Conservation (phyloP, 352 stramenopile genomes). For the Phytophthora macrochlamydospora region DNA sequence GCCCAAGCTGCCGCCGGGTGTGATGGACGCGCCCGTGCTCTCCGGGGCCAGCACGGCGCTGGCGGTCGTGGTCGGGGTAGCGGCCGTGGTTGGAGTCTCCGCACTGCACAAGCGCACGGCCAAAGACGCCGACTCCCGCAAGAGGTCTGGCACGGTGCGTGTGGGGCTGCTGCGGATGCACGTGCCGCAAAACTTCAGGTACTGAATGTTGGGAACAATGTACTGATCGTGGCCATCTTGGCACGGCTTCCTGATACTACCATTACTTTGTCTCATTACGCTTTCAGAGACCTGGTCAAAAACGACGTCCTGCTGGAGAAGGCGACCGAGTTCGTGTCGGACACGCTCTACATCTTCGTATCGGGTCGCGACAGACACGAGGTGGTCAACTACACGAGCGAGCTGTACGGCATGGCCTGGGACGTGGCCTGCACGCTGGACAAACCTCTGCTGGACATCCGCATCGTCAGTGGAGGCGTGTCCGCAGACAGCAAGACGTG, state of each 20-base stretch:
- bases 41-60: constrained; percentile 41
- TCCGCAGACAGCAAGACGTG: constrained; percentile 45
- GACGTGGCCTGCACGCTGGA: constrained; percentile 58
- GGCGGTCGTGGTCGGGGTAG: constrained; percentile 49
- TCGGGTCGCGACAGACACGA: constrained; percentile 58
- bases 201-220: not conserved
- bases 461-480: constrained; percentile 46
- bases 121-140: not conserved
- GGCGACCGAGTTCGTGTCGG: constrained; percentile 43
- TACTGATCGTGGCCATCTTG: constrained; percentile 4
- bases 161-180: constrained; percentile 60
- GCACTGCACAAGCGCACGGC: constrained; percentile 44
- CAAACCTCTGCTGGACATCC: constrained; percentile 72
- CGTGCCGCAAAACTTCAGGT: constrained; percentile 65
- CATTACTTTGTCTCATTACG: not conserved
- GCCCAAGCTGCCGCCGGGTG: constrained; percentile 35
- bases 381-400: constrained; percentile 77
- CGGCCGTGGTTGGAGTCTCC: constrained; percentile 48
- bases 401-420: constrained; percentile 79
- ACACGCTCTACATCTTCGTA: constrained; percentile 69
- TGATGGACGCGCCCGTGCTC: constrained; percentile 26
- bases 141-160: constrained; percentile 26
- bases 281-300: constrained; percentile 52
- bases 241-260: not conserved
- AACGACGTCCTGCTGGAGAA: constrained; percentile 84